Evolutionary conservation across 257 asterid genomes (phyloP).

Genomic region (Solanum tarapatanum): DNA sequence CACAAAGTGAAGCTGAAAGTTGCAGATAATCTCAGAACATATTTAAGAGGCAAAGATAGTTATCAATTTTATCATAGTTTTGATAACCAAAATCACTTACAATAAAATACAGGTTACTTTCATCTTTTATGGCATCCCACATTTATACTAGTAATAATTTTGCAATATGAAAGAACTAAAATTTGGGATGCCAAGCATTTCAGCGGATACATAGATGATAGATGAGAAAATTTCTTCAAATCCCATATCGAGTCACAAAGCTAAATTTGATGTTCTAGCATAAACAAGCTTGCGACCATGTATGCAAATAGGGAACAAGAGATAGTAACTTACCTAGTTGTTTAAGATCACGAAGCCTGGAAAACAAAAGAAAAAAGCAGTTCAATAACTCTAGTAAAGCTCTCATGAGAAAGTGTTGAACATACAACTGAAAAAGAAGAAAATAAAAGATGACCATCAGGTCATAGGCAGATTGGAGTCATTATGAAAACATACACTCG

Average conservation of each 20-base stretch:
- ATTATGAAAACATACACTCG: background rate
- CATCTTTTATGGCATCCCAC: background rate
- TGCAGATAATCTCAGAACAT: background rate
- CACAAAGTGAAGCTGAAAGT: background rate
- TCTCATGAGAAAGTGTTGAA: background rate
- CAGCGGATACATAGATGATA: background rate
- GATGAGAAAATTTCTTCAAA: background rate
- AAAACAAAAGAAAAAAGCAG: slow-evolving; percentile 4
- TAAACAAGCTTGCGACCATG: background rate
- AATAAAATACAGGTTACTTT: background rate
- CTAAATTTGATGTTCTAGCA: background rate
- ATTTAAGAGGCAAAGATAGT: background rate
- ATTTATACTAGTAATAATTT: background rate
- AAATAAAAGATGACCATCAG: background rate
- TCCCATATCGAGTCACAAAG: background rate
- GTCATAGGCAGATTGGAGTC: background rate
- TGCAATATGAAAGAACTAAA: background rate
- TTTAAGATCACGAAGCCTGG: slow-evolving; percentile 92
- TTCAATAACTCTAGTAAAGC: background rate
- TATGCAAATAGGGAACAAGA: background rate
- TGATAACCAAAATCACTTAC: background rate
- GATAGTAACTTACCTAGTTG: slow-evolving; percentile 60
- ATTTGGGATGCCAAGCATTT: background rate
- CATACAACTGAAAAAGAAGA: background rate
- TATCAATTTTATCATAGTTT: background rate